Base-by-base conservation (phyloP, 2,329 filamentous ascomycete genomes). In the Bipolaris sorokiniana region DNA sequence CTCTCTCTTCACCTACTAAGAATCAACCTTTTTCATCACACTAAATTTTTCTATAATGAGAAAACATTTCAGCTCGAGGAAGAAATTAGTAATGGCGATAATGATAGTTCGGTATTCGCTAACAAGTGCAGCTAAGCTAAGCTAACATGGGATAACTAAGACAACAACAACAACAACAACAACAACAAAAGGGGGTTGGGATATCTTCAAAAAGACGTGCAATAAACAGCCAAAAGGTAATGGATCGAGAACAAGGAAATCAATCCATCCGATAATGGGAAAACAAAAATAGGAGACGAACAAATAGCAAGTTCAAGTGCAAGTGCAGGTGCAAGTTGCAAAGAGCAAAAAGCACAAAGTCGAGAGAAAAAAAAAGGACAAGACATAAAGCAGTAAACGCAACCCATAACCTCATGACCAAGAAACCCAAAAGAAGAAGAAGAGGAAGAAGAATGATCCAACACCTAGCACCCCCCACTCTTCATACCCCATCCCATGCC, bases 121-220 rank as follows among this genome's bases (percentile, higher is more conserved):
- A 45, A 51, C 9, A 11, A 55, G 38, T 46, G 48, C 20, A 51
- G 51, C 48, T 46, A 48, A 55, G 45, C 51, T 57, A 54, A 57
- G 50, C 52, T 56, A 38, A 36, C n/a, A n/a, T 38, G 26, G 9
- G 23, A 20, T 42, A 42, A n/a, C n/a, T n/a, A n/a, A 23, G 22
- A n/a, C 23, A n/a, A 23, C 10, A 31, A 44, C 10, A 13, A 5
- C 7, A 31, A n/a, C 23, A n/a, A 23, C 10, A 31, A 44, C 10
- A 13, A 5, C 7, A 31, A 28, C 26, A 26, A 28, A 7, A 11
- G 23, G 23, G 23, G 18, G 36, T 28, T 33, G 54, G 54, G 56
- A 62, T 62, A 55, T 58, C 59, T 59, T 57, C 34, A 23, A 52
- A 50, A 46, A 56, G 26, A 46, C 42, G 51, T 54, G 51, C 51